phyloP scores from a whole-genome alignment of 768 basidiomycete species.

The Lanmaoa pseudosensibilis region DNA sequence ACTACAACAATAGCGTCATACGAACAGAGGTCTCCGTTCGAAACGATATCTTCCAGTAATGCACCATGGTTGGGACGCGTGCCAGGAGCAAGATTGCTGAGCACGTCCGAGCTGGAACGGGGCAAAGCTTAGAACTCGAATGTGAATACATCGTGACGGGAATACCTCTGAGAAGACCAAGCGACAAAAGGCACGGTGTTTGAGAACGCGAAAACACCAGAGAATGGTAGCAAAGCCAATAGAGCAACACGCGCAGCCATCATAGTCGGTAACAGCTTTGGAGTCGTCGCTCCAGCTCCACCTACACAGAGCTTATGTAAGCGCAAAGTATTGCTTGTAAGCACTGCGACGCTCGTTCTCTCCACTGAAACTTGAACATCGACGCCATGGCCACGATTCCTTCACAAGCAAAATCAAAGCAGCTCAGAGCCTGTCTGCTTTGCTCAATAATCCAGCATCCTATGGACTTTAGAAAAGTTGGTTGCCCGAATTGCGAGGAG shows the following conservation, averaged over 20 bases:
- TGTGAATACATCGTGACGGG: neutral
- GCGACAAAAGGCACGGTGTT: slow-evolving; percentile 64
- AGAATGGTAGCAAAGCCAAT: slow-evolving; percentile 44
- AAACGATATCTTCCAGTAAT: slow-evolving; percentile 47
- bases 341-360: no score
- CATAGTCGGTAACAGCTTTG: slow-evolving; percentile 6
- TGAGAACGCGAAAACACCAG: slow-evolving; percentile 52
- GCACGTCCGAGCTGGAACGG: slow-evolving; percentile 45
- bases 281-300: neutral
- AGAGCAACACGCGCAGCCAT: slow-evolving; percentile 48
- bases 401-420: slow-evolving; percentile 61
- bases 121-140: neutral
- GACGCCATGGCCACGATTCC: slow-evolving; percentile 49
- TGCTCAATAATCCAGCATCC: slow-evolving; percentile 90
- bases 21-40: slow-evolving; percentile 51
- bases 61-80: slow-evolving; percentile 31
- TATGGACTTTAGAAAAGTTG: slow-evolving; percentile 76
- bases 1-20: slow-evolving; percentile 68
- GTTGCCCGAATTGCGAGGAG: slow-evolving; percentile 98
- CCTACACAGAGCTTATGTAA: slow-evolving; percentile 18
- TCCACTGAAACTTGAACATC: neutral
- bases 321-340: neutral
- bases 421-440: slow-evolving; percentile 86
- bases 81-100: slow-evolving; percentile 43
- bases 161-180: slow-evolving; percentile 71